Evolutionary conservation across 2,329 filamentous ascomycete genomes (phyloP), one percentile per base, ranked within the genome.

Genomic region (Fusarium veterinarium): DNA sequence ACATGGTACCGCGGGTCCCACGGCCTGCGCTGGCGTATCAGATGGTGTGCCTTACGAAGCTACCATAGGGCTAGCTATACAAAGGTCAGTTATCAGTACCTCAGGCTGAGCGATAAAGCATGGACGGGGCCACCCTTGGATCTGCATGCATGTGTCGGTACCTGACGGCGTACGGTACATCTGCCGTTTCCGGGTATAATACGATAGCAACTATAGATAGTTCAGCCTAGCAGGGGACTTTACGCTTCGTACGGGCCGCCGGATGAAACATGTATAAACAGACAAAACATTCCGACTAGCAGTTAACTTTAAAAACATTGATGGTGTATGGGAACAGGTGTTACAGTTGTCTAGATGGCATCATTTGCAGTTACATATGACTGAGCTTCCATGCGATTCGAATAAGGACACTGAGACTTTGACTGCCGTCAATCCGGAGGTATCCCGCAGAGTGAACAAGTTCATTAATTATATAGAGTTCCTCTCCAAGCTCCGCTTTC

Each of bases 371-470:
- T 14, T n/a, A 16, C 9, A 28, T 41, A 9, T 16, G 4, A 14
- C 8, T 35, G 9, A 14, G 17, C n/a, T 19, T 13, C 3, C 6
- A 6, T 19, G 6, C 0, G 7, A 14, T 7, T 19, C 8, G 1
- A 3, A 6, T 1, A 16, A 6, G 1, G 6, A 8, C 9, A 6
- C 8, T 17, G 25, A 14, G 23, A 7, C 11, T 13, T 14, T 8
- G 13, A 11, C 20, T 17, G 9, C 8, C 10, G 17, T 20, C 19
- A 16, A 6, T 12, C 9, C 6, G 20, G 3, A 0, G 6, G 10
- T 9, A 17, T 13, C 7, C 0, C 6, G 1, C 8, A 33, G 3
- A 51, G 5, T 7, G 12, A 13, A 8, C 1, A 37, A 25, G 2
- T 8, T 14, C 12, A 6, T 4, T 6, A n/a, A 37, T 52, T 28